Evolutionary conservation across 2,329 filamentous ascomycete species (phyloP), one percentile per base, ranked within the genome.

Genomic region (Myrmaecium sp.): DNA sequence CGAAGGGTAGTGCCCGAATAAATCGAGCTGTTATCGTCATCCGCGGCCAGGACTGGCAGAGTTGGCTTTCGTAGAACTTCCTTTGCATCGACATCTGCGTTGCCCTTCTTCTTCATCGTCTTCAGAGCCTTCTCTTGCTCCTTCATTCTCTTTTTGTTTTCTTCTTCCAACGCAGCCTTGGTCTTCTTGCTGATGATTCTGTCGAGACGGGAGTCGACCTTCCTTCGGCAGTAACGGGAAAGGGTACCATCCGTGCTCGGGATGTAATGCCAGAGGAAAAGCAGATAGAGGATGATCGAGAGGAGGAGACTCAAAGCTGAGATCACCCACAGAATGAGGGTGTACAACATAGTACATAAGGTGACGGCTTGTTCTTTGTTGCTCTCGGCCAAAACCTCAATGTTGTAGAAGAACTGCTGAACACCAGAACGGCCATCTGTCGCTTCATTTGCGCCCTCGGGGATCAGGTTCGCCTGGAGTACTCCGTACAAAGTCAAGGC

Each of bases 231-330:
- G 55, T 92, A 98, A 14, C 74, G 73, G 4, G 71, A 70, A 16
- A 98, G 62, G 5, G 78, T 74, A 5, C 82, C 81, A 43, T 94
- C 83, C 7, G 70, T 62, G 18, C 67, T 66, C 2, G 84, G 83
- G 33, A 98, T 86, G 54, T 86, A 89, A 51, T 89, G 79, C 68
- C 79, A 93, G 5, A 98, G 64, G 51, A 93, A 98, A 41, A 81
- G 69, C 19, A 93, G 52, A 52, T 92, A 95, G 33, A 92, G 72
- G 2, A 91, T 41, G 13, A 73, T 58, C 0, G 80, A 82, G 6
- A 79, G 45, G n/a, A 86, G 56, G 26, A 95, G 62, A 30, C 58
- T 64, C 28, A 95, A 46, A 5, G 78, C 67, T 0, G 78, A 77
- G 39, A 95, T 73, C 9, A 83, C 63, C 86, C 86, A 95, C 39